phyloP scores from a whole-genome alignment of 164 flowering plant genomes.

The Vitis riparia region DNA sequence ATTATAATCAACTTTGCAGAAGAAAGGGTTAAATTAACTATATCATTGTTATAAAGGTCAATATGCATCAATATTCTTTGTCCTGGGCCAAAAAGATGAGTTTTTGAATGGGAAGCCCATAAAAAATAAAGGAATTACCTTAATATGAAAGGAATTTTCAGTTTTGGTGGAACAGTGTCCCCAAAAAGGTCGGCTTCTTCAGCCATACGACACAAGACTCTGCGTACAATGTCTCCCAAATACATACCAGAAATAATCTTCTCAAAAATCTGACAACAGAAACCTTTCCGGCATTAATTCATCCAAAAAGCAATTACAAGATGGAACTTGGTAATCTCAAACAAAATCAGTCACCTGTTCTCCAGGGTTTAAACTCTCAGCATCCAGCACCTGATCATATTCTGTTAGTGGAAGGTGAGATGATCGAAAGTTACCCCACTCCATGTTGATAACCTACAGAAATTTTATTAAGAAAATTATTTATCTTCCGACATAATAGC shows the following conservation, averaged over 20 bases:
- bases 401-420: conserved; percentile 90
- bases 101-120: too few species aligned
- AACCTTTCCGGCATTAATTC: background rate
- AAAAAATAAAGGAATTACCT: conserved; percentile 37
- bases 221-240: conserved; percentile 88
- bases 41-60: too few species aligned
- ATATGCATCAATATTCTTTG: too few species aligned
- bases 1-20: too few species aligned
- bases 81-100: too few species aligned
- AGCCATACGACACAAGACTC: conserved; percentile 77
- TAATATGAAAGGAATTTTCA: conserved; percentile 61
- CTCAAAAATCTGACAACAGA: conserved; percentile 68
- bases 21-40: too few species aligned
- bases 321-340: background rate
- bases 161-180: conserved; percentile 76
- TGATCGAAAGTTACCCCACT: conserved; percentile 95
- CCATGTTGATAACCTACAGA: conserved; percentile 91
- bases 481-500: too few species aligned
- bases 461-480: background rate
- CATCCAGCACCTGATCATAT: conserved; percentile 76
- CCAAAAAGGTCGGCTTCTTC: conserved; percentile 94
- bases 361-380: conserved; percentile 83
- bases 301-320: background rate
- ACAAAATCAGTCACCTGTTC: conserved; percentile 59
- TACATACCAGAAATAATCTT: conserved; percentile 96